phyloP scores from a whole-genome alignment of 257 asterid genomes.

The Primulina huaijiensis region DNA sequence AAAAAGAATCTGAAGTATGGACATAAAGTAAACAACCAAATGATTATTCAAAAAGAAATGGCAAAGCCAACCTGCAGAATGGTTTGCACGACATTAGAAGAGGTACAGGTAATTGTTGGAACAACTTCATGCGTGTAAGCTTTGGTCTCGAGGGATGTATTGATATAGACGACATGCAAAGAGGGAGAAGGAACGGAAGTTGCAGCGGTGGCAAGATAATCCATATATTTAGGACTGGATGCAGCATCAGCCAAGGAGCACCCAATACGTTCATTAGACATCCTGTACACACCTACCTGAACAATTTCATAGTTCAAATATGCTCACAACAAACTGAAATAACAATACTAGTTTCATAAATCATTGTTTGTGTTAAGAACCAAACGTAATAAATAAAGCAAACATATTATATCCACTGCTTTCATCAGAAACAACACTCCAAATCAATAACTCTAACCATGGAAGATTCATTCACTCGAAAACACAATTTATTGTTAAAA shows the following conservation, averaged over 20 bases:
- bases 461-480: background rate
- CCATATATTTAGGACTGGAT: slow-evolving; percentile 78
- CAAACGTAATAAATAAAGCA: background rate
- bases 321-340: background rate
- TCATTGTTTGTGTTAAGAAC: background rate
- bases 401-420: background rate
- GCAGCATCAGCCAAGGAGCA: slow-evolving; percentile 99
- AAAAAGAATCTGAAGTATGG: slow-evolving; percentile 8
- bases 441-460: no score
- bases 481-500: no score
- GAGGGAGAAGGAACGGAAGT: slow-evolving; percentile 79
- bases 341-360: no score
- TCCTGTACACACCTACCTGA: slow-evolving; percentile 93
- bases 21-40: slow-evolving; percentile 6
- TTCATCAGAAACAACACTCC: background rate
- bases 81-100: slow-evolving; percentile 91
- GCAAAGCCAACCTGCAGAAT: slow-evolving; percentile 66
- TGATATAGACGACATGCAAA: slow-evolving; percentile 87
- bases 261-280: slow-evolving; percentile 82
- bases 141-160: slow-evolving; percentile 91
- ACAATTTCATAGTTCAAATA: slow-evolving; percentile 20
- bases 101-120: slow-evolving; percentile 96
- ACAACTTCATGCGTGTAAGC: slow-evolving; percentile 92
- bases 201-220: slow-evolving; percentile 64
- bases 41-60: background rate